Base-by-base conservation (phyloP, 768 basidiomycete genomes). In the Gloeostereum incarnatum region DNA sequence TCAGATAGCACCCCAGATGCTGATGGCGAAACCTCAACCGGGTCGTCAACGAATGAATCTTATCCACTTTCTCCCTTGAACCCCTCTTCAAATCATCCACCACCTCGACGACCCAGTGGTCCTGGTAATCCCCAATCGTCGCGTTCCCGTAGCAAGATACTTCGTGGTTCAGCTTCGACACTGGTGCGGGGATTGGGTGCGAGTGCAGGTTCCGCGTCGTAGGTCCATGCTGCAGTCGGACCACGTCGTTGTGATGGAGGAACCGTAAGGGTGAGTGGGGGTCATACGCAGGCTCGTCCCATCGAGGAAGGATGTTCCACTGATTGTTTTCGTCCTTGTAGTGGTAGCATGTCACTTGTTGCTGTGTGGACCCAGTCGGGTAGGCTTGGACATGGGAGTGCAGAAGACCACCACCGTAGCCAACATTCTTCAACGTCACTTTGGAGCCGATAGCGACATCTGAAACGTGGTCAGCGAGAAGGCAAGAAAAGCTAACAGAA, bases 311-410 rank as follows among this genome's bases (percentile, higher is more conserved):
- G 46, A 98, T 55, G 13, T 63, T 50, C 85, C 90, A 98, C 31
- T 97, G 70, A 63, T 99, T 99, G 71, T 99, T 99, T 34, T 81
- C 78, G 54, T 98, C 96, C 63, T 96, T 97, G 75, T 99, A 98
- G 63, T 99, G 96, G 57, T 98, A 99, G 60, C 96, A 99, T 0
- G 96, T 98, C 3, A 98, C 80, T 59, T 99, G 96, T 51, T 98
- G 96, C 54, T 98, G 96, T 40, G 66, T 65, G 0, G 92, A 96
- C 9, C 94, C 96, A 16, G 81, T 69, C 1, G 96, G 96, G 56
- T 81, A 96, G 1, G 89, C 81, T 52, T 97, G 94, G n/a, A 91
- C 74, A 56, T 99, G 96, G 3, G 94, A 98, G 56, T 99, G 96
- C 3, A 99, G 66, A 3, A 99, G 71, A 19, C 96, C 96, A 36